Conservation (phyloP, 1,139 yeast species). For the Saccharomyces pastorianus region DNA sequence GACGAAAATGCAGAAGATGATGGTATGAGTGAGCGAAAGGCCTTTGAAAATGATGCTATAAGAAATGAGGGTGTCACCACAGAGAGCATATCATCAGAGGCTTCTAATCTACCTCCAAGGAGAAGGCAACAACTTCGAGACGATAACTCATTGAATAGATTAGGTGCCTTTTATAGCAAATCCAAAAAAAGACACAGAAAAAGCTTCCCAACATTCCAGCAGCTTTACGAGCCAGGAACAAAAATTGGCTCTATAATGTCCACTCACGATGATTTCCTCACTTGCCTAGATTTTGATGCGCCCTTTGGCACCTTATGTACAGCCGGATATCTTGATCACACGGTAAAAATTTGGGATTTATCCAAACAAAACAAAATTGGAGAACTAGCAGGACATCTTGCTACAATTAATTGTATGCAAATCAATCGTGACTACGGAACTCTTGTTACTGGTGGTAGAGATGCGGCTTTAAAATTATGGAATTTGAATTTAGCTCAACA, state of each 20-base stretch:
- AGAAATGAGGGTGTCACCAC: not conserved
- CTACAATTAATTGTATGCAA: constrained; percentile 51
- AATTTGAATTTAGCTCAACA: constrained; percentile 34
- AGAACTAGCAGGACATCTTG: constrained; percentile 45
- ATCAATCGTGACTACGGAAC: constrained; percentile 41
- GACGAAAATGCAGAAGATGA: constrained; percentile 10
- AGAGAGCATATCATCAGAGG: constrained; percentile 2
- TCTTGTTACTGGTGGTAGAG: constrained; percentile 55
- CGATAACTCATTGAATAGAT: constrained; percentile 25
- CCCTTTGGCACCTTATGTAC: constrained; percentile 71
- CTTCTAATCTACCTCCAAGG: not conserved
- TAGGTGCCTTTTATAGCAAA: constrained; percentile 22
- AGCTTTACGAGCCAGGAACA: constrained; percentile 52
- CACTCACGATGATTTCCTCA: constrained; percentile 46
- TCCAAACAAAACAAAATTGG: constrained; percentile 45
- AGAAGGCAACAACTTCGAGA: constrained; percentile 16
- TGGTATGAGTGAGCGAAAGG: constrained; percentile 3
- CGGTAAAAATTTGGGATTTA: constrained; percentile 80
- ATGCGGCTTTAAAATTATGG: constrained; percentile 57
- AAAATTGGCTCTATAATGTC: constrained; percentile 39
- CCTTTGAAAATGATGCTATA: constrained; percentile 1
- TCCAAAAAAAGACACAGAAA: constrained; percentile 34
- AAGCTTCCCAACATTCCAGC: constrained; percentile 53
- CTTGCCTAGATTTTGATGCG: constrained; percentile 54
- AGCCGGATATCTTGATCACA: constrained; percentile 65